phyloP scores from a whole-genome alignment of 176 grass and related monocot genomes.

The Tillandsia fasciculata region DNA sequence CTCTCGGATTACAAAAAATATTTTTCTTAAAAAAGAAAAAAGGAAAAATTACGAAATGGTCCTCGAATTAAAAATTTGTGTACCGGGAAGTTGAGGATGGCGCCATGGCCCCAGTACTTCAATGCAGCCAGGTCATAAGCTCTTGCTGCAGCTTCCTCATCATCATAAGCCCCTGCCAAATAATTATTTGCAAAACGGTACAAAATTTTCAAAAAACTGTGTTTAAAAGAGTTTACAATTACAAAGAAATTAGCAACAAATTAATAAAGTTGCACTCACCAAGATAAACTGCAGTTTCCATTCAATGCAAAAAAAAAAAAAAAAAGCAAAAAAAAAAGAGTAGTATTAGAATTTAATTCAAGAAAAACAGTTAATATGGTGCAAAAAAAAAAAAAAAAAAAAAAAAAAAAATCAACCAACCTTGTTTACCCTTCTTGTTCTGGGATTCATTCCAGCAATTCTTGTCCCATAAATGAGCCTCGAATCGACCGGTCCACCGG shows the following conservation, averaged over 20 bases:
- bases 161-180: constrained; percentile 66
- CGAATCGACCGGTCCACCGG: constrained; percentile 82
- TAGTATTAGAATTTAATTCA: neutral
- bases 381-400: neutral
- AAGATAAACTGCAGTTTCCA: constrained; percentile 82
- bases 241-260: neutral
- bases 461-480: constrained; percentile 99
- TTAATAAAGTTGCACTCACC: constrained; percentile 33
- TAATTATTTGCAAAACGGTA: neutral
- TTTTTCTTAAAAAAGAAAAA: neutral
- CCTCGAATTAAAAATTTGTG: constrained; percentile 6
- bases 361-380: constrained; percentile 14
- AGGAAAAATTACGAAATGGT: neutral
- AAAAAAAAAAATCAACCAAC: constrained; percentile 12
- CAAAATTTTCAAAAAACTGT: neutral
- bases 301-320: constrained; percentile 3
- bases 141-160: constrained; percentile 72
- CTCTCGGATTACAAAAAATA: too few species aligned
- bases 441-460: constrained; percentile 86
- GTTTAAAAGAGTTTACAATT: neutral
- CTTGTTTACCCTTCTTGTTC: constrained; percentile 97
- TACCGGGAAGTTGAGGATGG: constrained; percentile 84
- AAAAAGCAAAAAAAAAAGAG: neutral
- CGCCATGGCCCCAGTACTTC: constrained; percentile 89
- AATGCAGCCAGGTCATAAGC: constrained; percentile 93